phyloP scores from a whole-genome alignment of 768 basidiomycete genomes.

The Lactarius trivialis region DNA sequence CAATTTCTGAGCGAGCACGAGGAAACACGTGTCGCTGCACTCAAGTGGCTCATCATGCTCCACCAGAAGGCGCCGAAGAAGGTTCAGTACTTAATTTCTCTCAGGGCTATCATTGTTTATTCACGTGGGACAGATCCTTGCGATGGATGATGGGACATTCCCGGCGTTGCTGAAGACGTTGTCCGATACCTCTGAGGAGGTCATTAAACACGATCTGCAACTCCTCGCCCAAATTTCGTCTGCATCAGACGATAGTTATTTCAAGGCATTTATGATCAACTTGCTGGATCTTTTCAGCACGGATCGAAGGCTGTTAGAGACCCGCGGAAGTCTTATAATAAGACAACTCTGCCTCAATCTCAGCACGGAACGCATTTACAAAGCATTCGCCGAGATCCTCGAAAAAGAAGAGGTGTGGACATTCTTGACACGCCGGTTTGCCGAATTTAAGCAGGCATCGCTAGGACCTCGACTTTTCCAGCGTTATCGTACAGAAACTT shows the following conservation, averaged over 20 bases:
- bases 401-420: constrained; percentile 87
- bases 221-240: constrained; percentile 96
- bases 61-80: constrained; percentile 97
- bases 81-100: constrained; percentile 36
- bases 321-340: constrained; percentile 91
- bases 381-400: constrained; percentile 92
- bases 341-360: constrained; percentile 90
- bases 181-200: constrained; percentile 95
- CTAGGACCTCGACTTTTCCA: constrained; percentile 95
- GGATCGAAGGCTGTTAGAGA: constrained; percentile 82
- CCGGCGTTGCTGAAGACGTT: constrained; percentile 91
- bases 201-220: constrained; percentile 94
- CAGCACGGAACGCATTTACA: constrained; percentile 92
- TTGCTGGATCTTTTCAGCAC: constrained; percentile 93
- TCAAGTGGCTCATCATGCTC: constrained; percentile 98
- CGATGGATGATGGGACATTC: constrained; percentile 96
- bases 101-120: neutral
- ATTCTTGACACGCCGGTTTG: neutral
- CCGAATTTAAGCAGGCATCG: neutral
- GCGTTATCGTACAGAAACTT: constrained; percentile 94
- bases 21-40: constrained; percentile 88
- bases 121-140: constrained; percentile 59
- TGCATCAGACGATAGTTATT: constrained; percentile 91
- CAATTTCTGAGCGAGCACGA: constrained; percentile 96
- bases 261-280: constrained; percentile 93